Evolutionary conservation across 1,284 basidiomycete species (phyloP).

Genomic region (Irpex sp.): DNA sequence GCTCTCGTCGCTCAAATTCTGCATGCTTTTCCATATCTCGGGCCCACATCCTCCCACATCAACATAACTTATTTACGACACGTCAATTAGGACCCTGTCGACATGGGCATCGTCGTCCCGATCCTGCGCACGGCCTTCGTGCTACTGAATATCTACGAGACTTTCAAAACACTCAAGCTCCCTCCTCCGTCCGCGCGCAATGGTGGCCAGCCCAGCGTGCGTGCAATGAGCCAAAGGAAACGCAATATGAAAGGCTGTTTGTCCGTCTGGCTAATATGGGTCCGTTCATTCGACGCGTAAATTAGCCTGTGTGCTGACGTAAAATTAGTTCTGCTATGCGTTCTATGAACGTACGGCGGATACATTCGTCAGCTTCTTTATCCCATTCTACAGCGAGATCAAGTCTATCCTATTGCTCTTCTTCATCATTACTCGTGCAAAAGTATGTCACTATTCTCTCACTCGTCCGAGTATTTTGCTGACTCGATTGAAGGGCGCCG

Average conservation of each 20-base stretch:
- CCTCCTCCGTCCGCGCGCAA: constrained; percentile 60
- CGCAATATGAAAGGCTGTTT: constrained; percentile 79
- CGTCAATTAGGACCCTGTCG: constrained; percentile 2
- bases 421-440: constrained; percentile 67
- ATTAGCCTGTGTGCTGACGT: constrained; percentile 14
- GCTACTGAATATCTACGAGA: constrained; percentile 76
- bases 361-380: constrained; percentile 57
- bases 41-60: background rate
- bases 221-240: constrained; percentile 70
- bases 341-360: constrained; percentile 65
- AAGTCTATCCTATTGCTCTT: constrained; percentile 69
- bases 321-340: constrained; percentile 53
- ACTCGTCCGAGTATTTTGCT: constrained; percentile 7
- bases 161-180: constrained; percentile 73
- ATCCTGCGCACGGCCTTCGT: constrained; percentile 63
- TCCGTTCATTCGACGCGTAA: constrained; percentile 31
- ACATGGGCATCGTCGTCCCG: constrained; percentile 69
- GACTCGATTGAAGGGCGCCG: constrained; percentile 55
- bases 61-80: background rate
- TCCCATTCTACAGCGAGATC: constrained; percentile 78
- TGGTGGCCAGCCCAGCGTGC: constrained; percentile 56
- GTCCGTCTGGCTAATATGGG: constrained; percentile 82
- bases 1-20: background rate
- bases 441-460: constrained; percentile 42
- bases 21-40: background rate